A percentile compares a stretch with the other conserved stretches of the same genome.
Conservation (phyloP, 108 stramenopile species). For the Stephanodiscus minutulus region DNA sequence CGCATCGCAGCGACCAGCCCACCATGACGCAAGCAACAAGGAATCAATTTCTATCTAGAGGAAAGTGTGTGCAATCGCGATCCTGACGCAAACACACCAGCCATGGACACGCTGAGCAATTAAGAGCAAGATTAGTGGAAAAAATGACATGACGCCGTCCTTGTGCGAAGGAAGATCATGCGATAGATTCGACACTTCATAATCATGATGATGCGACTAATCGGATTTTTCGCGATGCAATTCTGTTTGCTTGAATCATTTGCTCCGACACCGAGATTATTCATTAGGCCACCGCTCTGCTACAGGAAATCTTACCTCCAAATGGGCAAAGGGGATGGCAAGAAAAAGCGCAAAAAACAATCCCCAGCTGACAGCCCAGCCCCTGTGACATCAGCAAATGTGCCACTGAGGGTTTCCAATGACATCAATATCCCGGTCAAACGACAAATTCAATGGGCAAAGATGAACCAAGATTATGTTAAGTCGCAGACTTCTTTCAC, state of each 20-base stretch:
- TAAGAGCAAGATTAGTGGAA: too few species aligned
- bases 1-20: too few species aligned
- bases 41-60: too few species aligned
- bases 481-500: conserved; percentile 63
- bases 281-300: neutral
- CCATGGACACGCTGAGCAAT: too few species aligned
- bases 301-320: conserved; percentile 7
- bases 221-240: neutral
- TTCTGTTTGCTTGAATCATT: conserved; percentile 3
- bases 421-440: conserved; percentile 77
- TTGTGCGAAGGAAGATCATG: too few species aligned
- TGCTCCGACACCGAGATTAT: neutral
- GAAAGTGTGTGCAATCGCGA: too few species aligned
- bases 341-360: conserved; percentile 70
- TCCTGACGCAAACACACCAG: too few species aligned
- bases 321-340: conserved; percentile 80
- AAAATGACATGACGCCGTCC: too few species aligned
- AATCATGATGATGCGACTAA: too few species aligned
- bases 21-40: too few species aligned
- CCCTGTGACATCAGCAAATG: conserved; percentile 15
- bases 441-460: conserved; percentile 70
- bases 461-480: conserved; percentile 59
- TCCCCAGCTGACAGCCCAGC: conserved; percentile 15
- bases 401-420: conserved; percentile 65
- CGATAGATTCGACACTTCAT: too few species aligned